Base-by-base conservation (phyloP, 2,329 filamentous ascomycete species). In the Calonectria pseudoreteaudii region DNA sequence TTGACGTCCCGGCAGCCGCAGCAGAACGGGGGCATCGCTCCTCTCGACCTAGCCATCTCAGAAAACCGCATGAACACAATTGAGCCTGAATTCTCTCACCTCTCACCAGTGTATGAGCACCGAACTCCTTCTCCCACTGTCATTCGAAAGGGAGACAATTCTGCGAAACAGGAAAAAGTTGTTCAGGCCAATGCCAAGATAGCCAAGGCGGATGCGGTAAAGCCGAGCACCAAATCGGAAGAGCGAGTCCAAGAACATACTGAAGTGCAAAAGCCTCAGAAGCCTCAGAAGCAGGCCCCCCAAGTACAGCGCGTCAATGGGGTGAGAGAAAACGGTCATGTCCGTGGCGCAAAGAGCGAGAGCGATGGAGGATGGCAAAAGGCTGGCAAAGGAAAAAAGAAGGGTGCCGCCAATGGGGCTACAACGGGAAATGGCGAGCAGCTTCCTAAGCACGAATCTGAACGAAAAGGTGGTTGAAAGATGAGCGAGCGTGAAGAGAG, bases 61-160 rank as follows among this genome's bases (percentile, higher is more conserved):
- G 87, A 88, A 38, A 84, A 85, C 26, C 83, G 85, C 28, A 77
- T 86, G 14, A 82, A 84, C 6, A 83, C 85, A 11, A 68, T 79
- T 28, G 78, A 78, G 18, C 74, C 77, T 13, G 89, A 90, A 11
- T 80, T 86, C 65, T 86, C 88, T 52, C 89, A 88, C 77, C 87
- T 96, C 2, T 95, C 94, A 0, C 94, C 94, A 0, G 94, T 95
- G 0, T 93, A 93, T 68, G 94, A 95, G 84, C 90, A 90, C 8
- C 88, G 90, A n/a, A 93, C 92, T 0, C 93, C 93, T 3, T 94
- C 94, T 2, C 93, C 94, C 1, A 93, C 89, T 4, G 86, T 89
- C 16, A 85, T 86, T 70, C 88, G 92, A 69, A 91, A 88, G 62
- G 85, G 88, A 65, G 91, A 92, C 34, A 76, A 83, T 2, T 80